These are phyloP conservation scores for Ettlia oleoabundans DNA, from an alignment of 139 green algal species.

Conservation along the genomic window DNA sequence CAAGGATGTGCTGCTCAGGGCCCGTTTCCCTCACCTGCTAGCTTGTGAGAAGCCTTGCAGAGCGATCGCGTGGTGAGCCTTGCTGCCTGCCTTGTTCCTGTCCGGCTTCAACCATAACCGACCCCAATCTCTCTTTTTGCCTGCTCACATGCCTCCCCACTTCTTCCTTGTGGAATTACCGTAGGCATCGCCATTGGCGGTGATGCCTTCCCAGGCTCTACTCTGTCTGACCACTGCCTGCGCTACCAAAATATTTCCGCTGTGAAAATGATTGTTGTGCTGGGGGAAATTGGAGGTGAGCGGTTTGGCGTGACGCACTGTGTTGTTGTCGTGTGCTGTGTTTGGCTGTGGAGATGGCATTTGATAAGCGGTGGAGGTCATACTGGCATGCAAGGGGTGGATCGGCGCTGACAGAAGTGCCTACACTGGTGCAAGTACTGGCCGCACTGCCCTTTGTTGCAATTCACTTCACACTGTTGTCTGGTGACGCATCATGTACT, in stretches of 20 bases:
- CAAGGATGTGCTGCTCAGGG: too few species aligned
- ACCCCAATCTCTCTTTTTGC: too few species aligned
- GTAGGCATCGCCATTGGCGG: constrained; percentile 93
- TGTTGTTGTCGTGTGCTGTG: not conserved
- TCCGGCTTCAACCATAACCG: too few species aligned
- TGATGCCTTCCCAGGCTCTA: constrained; percentile 92
- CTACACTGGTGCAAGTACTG: not conserved
- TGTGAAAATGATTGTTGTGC: constrained; percentile 96
- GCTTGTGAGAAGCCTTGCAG: too few species aligned
- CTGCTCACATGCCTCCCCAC: not conserved
- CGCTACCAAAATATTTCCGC: constrained; percentile 88
- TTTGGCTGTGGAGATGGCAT: not conserved
- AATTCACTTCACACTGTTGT: not conserved
- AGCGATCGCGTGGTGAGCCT: too few species aligned
- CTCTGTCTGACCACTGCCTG: constrained; percentile 91
- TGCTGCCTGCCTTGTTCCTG: too few species aligned
- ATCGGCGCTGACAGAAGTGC: too few species aligned
- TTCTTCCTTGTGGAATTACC: too few species aligned
- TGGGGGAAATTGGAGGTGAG: constrained; percentile 89
- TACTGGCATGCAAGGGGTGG: too few species aligned
- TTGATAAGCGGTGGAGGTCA: too few species aligned
- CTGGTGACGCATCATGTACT: too few species aligned
- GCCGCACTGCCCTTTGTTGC: not conserved
- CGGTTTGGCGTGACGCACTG: not conserved
- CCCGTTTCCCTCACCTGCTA: too few species aligned